These are phyloP conservation scores for Cicer pinnatifidum DNA, from an alignment of 306 rosid species.

Conservation along the genomic window DNA sequence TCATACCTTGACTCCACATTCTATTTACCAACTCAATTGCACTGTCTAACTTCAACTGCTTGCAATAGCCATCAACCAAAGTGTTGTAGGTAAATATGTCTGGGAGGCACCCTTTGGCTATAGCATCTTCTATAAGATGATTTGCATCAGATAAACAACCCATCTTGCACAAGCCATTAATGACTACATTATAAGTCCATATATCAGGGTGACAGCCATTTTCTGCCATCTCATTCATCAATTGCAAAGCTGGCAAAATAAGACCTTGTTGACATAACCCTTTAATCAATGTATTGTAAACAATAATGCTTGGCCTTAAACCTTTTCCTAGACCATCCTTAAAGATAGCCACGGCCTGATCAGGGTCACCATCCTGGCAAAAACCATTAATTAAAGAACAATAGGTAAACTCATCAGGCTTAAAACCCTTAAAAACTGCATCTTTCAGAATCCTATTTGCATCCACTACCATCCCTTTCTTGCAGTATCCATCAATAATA, in stretches of 20 bases:
- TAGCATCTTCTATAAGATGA: slow-evolving; percentile 69
- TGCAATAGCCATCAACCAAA: slow-evolving; percentile 86
- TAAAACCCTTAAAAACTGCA: slow-evolving; percentile 81
- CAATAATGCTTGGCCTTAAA: slow-evolving; percentile 65
- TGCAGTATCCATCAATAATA: slow-evolving; percentile 82
- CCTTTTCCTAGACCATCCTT: slow-evolving; percentile 70
- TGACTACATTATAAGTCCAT: slow-evolving; percentile 79
- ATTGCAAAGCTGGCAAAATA: slow-evolving; percentile 80
- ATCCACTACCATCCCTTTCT: slow-evolving; percentile 67
- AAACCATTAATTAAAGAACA: slow-evolving; percentile 81
- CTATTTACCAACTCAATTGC: slow-evolving; percentile 65
- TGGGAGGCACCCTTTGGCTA: slow-evolving; percentile 74
- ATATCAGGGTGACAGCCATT: slow-evolving; percentile 70
- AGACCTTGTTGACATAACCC: slow-evolving; percentile 80
- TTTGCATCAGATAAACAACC: slow-evolving; percentile 80
- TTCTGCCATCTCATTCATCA: slow-evolving; percentile 80
- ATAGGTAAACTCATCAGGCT: slow-evolving; percentile 82
- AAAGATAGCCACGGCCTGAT: slow-evolving; percentile 70
- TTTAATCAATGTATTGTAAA: slow-evolving; percentile 75
- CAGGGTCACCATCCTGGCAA: slow-evolving; percentile 67
- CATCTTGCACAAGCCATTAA: slow-evolving; percentile 89
- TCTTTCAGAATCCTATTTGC: slow-evolving; percentile 74
- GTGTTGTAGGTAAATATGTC: slow-evolving; percentile 87
- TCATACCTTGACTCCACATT: slow-evolving; percentile 84
- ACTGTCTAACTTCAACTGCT: slow-evolving; percentile 64